Percentiles rank a stretch among this genome's conserved stretches.
These are phyloP conservation scores for Coprinellus aureogranulatus DNA, from an alignment of 768 basidiomycete species.

Conservation along the genomic window DNA sequence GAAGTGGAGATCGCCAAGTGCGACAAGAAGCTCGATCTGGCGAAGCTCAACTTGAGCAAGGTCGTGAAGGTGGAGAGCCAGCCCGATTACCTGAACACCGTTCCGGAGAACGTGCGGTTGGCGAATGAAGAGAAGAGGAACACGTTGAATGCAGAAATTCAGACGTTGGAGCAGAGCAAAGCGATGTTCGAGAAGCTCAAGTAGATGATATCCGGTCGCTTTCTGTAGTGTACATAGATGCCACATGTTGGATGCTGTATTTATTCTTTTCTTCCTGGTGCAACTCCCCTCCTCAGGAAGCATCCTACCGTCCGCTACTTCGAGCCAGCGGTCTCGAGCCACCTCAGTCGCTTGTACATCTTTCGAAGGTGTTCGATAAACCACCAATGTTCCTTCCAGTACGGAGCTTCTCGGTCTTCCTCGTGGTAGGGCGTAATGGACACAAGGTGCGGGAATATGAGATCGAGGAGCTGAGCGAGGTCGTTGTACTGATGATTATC, in stretches of 20 bases:
- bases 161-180: conserved; percentile 66
- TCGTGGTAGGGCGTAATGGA: neutral
- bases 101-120: conserved; percentile 73
- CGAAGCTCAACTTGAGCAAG: conserved; percentile 70
- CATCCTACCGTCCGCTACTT: too few species aligned
- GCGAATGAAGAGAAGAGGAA: conserved; percentile 82
- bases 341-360: neutral
- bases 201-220: conserved; percentile 20
- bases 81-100: conserved; percentile 74
- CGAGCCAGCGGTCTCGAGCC: too few species aligned
- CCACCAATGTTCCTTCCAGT: conserved; percentile 3
- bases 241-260: neutral
- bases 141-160: conserved; percentile 77
- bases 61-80: conserved; percentile 68
- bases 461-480: conserved; percentile 1
- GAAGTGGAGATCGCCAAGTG: conserved; percentile 85
- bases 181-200: conserved; percentile 74
- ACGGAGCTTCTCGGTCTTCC: neutral
- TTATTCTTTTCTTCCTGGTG: too few species aligned
- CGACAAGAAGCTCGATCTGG: conserved; percentile 84
- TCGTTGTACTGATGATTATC: neutral
- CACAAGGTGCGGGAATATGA: neutral
- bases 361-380: neutral
- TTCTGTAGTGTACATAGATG: neutral
- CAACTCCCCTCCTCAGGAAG: too few species aligned